A percentile compares a stretch with the other conserved stretches of the same genome.
phyloP scores from a whole-genome alignment of 768 basidiomycete species.

The Boletellus sp. region DNA sequence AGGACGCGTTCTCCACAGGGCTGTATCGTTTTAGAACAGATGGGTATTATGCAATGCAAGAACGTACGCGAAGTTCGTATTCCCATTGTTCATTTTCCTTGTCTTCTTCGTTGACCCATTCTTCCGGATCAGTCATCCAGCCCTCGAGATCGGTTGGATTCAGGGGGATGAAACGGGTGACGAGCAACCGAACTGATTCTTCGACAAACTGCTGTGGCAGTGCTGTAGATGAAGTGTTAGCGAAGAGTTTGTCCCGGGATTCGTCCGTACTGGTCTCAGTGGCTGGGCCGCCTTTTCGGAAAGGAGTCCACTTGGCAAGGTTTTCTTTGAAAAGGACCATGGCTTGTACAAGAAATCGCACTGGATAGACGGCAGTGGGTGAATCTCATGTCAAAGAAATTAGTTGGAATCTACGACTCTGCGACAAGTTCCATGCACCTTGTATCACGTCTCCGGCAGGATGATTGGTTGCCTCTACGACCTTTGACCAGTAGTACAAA shows the following conservation, averaged over 20 bases:
- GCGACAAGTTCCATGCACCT: conserved; percentile 39
- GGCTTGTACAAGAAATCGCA: conserved; percentile 76
- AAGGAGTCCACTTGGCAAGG: conserved; percentile 71
- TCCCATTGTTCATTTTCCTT: conserved; percentile 92
- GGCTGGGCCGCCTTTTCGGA: conserved; percentile 53
- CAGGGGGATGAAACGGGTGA: conserved; percentile 83
- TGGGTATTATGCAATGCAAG: neutral
- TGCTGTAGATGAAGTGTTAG: conserved; percentile 36
- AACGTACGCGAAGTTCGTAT: conserved; percentile 80
- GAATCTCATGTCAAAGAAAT: conserved; percentile 45
- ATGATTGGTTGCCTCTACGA: conserved; percentile 60
- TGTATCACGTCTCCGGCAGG: conserved; percentile 49
- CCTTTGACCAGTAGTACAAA: conserved; percentile 78
- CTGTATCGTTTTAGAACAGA: conserved; percentile 37
- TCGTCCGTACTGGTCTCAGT: conserved; percentile 53
- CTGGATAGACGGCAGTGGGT: conserved; percentile 61
- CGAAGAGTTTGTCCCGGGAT: neutral
- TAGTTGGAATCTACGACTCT: neutral
- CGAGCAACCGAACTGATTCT: conserved; percentile 68
- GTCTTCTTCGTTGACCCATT: conserved; percentile 90
- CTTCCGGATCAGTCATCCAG: conserved; percentile 89
- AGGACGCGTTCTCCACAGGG: conserved; percentile 93
- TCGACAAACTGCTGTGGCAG: conserved; percentile 69
- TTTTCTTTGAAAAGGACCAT: conserved; percentile 86
- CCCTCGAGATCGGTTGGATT: conserved; percentile 75